phyloP scores from a whole-genome alignment of 169 alveolate species.

The Plasmodium gaboni region DNA sequence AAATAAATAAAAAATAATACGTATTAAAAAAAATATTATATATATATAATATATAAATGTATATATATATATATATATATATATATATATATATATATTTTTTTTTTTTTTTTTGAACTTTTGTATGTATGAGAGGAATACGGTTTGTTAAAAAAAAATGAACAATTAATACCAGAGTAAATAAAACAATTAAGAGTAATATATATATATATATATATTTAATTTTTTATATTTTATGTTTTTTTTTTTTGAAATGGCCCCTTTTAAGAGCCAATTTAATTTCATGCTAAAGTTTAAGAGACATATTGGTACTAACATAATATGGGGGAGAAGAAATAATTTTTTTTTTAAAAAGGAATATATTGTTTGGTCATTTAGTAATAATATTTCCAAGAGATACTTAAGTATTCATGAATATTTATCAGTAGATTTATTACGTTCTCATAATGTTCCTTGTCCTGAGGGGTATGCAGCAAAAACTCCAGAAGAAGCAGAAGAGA shows the following conservation, averaged over 20 bases:
- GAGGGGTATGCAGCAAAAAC: constrained; percentile 81
- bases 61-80: too few species aligned
- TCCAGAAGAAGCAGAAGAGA: constrained; percentile 86
- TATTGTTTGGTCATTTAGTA: background rate
- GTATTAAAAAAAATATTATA: too few species aligned
- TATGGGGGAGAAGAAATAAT: background rate
- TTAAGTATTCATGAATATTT: constrained; percentile 85
- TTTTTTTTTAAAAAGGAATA: background rate
- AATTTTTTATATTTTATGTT: background rate
- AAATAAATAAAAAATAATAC: too few species aligned
- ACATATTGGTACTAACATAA: background rate
- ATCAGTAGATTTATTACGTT: constrained; percentile 81
- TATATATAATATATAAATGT: too few species aligned
- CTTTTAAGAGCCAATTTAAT: constrained; percentile 12
- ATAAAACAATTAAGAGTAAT: too few species aligned
- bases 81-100: too few species aligned
- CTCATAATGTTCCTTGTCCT: constrained; percentile 84
- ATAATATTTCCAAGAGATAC: constrained; percentile 53
- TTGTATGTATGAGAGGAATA: too few species aligned
- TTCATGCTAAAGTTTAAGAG: constrained; percentile 29
- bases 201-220: too few species aligned
- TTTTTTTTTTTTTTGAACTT: too few species aligned
- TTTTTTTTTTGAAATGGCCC: constrained; percentile 12
- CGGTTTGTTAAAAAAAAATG: too few species aligned
- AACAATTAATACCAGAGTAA: too few species aligned